Evolutionary conservation across 2,329 filamentous ascomycete species (phyloP), one percentile per base, ranked within the genome.

Genomic region (Fusarium avenaceum): DNA sequence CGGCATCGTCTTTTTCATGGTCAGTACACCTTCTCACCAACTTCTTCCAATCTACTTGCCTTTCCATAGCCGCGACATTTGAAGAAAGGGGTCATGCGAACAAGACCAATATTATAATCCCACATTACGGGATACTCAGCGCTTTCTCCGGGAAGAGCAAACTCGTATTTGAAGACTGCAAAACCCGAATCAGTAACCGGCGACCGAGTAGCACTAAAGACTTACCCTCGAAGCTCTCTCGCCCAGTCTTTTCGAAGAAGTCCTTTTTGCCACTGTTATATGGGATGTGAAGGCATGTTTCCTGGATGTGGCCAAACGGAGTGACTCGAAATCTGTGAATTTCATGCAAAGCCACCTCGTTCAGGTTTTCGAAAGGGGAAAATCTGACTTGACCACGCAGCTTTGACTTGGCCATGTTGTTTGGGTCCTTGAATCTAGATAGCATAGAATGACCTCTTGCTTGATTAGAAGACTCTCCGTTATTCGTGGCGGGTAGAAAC

Each of bases 191-290:
- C 19, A 69, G 59, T 32, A 54, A 52, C 42, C 28, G 57, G 74
- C 32, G 14, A 30, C 15, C n/a, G n/a, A 32, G 6, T 6, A 15
- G 33, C 32, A 39, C 8, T 35, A 44, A 17, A 11, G 28, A 61
- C 77, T 74, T 82, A 96, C 95, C 92, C 85, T 97, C 92, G 71
- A 97, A 96, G 64, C 90, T 91, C 71, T 96, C 92, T 54, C 94
- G 85, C 2, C 93, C 93, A 5, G 95, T 98, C 82, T 93, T 96
- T 68, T 90, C 88, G 65, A 90, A 87, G 74, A 97, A 97, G 63
- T 90, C 87, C 78, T 96, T 97, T 84, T 97, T 98, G 70, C 93
- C 92, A 76, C 94, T 97, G 75, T 93, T 94, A 80, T 98, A 98
- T 0, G 95, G 95, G 61, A 97, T 97, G 74, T 95, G 93, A 51